Evolutionary conservation across 305 asterid species (phyloP), one percentile per base, ranked within the genome.

Genomic region (Coffea humblotiana): DNA sequence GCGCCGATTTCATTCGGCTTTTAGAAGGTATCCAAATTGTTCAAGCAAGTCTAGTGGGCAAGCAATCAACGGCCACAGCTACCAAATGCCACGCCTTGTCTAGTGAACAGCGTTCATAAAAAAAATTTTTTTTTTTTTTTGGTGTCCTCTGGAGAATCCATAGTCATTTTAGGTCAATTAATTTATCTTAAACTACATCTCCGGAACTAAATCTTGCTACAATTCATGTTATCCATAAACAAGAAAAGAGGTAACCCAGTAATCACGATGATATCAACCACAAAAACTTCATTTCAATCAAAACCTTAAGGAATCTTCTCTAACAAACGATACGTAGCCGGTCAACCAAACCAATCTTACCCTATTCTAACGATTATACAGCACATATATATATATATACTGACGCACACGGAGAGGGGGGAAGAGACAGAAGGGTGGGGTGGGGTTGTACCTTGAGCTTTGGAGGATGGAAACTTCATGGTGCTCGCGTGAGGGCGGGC

Each of bases 361-460:
- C n/a, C 29, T 1, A 61, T 0, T 8, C 29, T n/a, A 58, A n/a
- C 19, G 19, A 40, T 40, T 5, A 19, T 40, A 35, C 13, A 54
- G n/a, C 3, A 56, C 54, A 78, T 13, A 25, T 32, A 27, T 10
- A 10, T 5, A 10, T 4, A 68, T 29, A 51, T 45, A 45, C 60
- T 37, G 43, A 37, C 5, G 43, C 3, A 3, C 3, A 67, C 14
- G 60, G 40, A 10, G 0, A n/a, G 16, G 65, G 49, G n/a, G 7
- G 6, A 7, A 45, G 27, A 48, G 66, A 71, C 51, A n/a, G 19
- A 1, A 47, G 56, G 32, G 43, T 5, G 43, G 43, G 43, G 2
- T 40, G n/a, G 27, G 72, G 56, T 56, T 4, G 13, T 8, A 89
- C 94, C 97, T 88, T 88, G 90, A 82, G 86, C 74, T 84, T 83